Conservation (phyloP, 305 asterid species). For the Galium porrigens region DNA sequence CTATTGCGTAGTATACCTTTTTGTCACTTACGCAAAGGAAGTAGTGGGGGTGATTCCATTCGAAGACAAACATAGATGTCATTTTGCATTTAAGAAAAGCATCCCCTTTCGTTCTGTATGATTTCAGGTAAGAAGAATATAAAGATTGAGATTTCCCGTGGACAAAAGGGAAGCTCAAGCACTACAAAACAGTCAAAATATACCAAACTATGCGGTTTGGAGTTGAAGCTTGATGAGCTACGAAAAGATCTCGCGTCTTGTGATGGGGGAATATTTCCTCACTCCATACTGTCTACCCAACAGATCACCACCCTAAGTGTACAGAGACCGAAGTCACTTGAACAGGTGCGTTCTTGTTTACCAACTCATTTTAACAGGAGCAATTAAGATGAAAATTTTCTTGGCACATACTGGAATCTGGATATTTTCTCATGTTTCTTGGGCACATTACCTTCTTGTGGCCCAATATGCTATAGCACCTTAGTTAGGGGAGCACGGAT, state of each 20-base stretch:
- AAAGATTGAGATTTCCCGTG: conserved; percentile 44
- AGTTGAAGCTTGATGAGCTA: conserved; percentile 62
- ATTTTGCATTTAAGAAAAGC: not conserved
- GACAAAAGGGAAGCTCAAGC: conserved; percentile 26
- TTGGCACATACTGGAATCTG: not conserved
- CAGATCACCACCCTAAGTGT: conserved; percentile 46
- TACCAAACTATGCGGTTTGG: conserved; percentile 45
- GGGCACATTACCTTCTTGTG: not conserved
- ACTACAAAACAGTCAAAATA: conserved; percentile 40
- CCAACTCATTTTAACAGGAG: not conserved
- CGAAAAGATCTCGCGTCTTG: conserved; percentile 61
- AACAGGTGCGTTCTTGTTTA: conserved; percentile 36
- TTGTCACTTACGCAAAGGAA: not conserved
- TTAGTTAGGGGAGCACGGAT: not conserved
- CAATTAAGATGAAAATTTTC: not conserved
- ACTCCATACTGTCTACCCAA: conserved; percentile 71
- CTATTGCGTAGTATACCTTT: not conserved
- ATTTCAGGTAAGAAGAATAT: conserved; percentile 52
- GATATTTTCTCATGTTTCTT: not conserved
- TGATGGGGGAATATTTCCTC: conserved; percentile 80
- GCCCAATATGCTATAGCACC: not conserved
- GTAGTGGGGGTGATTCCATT: not conserved
- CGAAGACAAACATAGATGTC: not conserved
- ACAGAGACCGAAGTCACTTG: conserved; percentile 45
- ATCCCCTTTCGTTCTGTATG: not conserved